Evolutionary conservation across 1,284 basidiomycete genomes (phyloP), one percentile per base, ranked within the genome.

Genomic region (Leccinum pallidistipes): DNA sequence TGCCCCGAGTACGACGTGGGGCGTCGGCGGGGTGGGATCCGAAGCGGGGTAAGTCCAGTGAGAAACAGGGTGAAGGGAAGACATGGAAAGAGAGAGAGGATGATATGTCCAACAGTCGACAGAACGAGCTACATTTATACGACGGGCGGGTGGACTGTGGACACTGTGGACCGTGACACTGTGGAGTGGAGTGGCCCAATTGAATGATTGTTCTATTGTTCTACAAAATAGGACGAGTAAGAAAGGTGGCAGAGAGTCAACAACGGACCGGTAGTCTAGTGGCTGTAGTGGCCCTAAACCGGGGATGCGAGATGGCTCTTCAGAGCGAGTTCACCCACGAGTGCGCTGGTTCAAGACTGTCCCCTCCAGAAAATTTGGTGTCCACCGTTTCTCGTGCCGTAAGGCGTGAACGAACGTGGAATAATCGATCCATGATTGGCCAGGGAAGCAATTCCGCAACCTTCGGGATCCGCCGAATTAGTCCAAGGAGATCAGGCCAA

Each of bases 291-390:
- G 89, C 88, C 86, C 83, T 78, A 81, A 86, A 69, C 64, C 79
- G 85, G 89, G 90, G 87, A 91, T 91, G 88, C 79, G 85, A 84
- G 83, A 76, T 77, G 84, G 86, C 85, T 81, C 70, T 67, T 77
- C 66, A 78, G 86, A 90, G 83, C 85, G 88, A 83, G 53, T 66
- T 66, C 73, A 76, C 75, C 76, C 81, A 78, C 78, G 75, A 82
- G 89, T 85, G 90, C 90, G 89, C 89, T 89, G 86, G 86, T 91
- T 91, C 90, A 87, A 91, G 87, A 82, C 87, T 82, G 85, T 85
- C 86, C 88, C 89, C 90, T 91, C 88, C 88, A 85, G 90, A 91
- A 90, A 91, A 91, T 87, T 91, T 91, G 88, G 90, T 88, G 75
- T 81, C 83, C 86, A 83, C 81, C 83, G 80, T 79, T 75, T 80